Base-by-base conservation (phyloP, 2,329 filamentous ascomycete species). In the Alternaria ventricosa region DNA sequence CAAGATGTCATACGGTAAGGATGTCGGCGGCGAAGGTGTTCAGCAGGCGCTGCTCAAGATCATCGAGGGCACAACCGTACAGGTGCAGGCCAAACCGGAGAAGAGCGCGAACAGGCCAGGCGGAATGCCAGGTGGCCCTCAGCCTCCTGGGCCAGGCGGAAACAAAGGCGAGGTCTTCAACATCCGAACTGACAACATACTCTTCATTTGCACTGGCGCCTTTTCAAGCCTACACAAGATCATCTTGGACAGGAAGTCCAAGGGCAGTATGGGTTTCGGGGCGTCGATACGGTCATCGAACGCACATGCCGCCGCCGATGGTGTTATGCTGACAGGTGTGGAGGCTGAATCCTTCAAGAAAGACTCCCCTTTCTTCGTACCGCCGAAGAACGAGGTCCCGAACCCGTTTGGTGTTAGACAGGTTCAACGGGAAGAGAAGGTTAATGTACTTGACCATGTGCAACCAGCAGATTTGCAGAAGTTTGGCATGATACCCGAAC, bases 1-100 rank as follows among this genome's bases (percentile, higher is more conserved):
- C 25, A 95, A 96, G 77, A 91, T 94, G 15, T 89, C 89, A 64
- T 94, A 97, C 64, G 95, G 94, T 20, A 92, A 96, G 71, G 96
- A 99, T 75, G 96, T 99, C 3, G 92, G 94, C 18, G 96, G 96
- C 22, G 96, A 98, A 83, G 96, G 96, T 57, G 96, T 98, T 0
- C 96, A 99, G 75, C 96, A 99, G 81, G 95, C 96, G 7, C 84
- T 99, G 6, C 82, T 99, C 30, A 98, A 98, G 82, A 93, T 99
- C 44, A 93, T 99, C 20, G 96, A 99, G 81, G 96, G 96, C 8
- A 97, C 94, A 2, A 97, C 94, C 23, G 86, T 99, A 11, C 96
- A 96, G 44, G 87, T 99, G 28, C 95, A 94, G 75, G 91, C 95
- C 23, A 98, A 97, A 79, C 88, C 90, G 67, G 92, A 90, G 71